Conservation (phyloP, 129 eudicot genomes). For the Flaveria sonorensis region DNA sequence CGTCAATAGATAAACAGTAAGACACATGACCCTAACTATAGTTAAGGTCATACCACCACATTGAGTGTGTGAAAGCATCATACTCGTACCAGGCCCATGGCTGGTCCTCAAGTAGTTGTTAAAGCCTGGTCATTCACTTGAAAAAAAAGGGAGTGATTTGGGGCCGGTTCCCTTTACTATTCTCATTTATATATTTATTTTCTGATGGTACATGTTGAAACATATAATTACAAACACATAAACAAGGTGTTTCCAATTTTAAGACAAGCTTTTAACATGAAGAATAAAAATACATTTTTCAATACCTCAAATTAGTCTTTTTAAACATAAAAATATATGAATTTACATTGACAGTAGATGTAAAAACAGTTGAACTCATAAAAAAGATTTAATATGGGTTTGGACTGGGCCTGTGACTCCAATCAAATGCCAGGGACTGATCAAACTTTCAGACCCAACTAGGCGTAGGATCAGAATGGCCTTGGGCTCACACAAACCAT, state of each 20-base stretch:
- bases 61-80: slow-evolving; percentile 16
- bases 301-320: neutral
- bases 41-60: slow-evolving; percentile 1
- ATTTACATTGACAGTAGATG: neutral
- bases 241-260: neutral
- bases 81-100: neutral
- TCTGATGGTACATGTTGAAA: neutral
- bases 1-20: slow-evolving; percentile 49
- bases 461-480: no score
- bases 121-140: neutral
- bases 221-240: neutral
- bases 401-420: no score
- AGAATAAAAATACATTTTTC: neutral
- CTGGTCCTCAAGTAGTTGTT: neutral
- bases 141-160: neutral
- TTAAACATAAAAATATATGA: neutral
- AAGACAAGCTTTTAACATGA: neutral
- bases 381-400: neutral
- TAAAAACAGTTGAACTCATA: neutral
- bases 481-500: no score
- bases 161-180: neutral
- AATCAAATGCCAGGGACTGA: no score
- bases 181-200: neutral
- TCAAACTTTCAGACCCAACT: no score
- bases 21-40: slow-evolving; percentile 28